Percentiles rank a stretch among this genome's conserved stretches.
Conservation (phyloP, 2,329 filamentous ascomycete genomes). For the Mariannaea sp. region DNA sequence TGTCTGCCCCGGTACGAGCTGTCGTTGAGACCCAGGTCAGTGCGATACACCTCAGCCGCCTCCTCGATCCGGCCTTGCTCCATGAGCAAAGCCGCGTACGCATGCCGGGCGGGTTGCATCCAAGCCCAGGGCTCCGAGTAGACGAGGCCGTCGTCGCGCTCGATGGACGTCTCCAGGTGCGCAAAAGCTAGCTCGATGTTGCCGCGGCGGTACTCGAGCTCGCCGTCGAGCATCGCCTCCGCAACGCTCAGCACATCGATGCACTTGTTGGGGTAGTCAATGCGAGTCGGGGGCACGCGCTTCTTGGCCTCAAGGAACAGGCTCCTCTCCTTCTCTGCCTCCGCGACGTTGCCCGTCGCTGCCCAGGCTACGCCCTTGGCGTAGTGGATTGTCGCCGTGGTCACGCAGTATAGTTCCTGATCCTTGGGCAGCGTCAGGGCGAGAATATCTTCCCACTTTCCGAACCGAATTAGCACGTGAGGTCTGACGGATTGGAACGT, state of each 20-base stretch:
- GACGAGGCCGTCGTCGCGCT: conserved; percentile 62
- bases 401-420: conserved; percentile 64
- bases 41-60: conserved; percentile 59
- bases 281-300: conserved; percentile 60
- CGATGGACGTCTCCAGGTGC: conserved; percentile 59
- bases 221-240: conserved; percentile 69
- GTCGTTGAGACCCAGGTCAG: conserved; percentile 62
- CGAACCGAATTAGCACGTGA: conserved; percentile 73
- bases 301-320: conserved; percentile 56
- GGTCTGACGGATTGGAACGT: conserved; percentile 66
- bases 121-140: conserved; percentile 77
- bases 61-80: conserved; percentile 64
- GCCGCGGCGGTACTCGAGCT: conserved; percentile 69
- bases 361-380: conserved; percentile 70
- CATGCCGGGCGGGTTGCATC: conserved; percentile 75
- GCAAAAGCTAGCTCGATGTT: conserved; percentile 62
- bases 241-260: conserved; percentile 65
- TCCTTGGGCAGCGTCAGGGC: conserved; percentile 60
- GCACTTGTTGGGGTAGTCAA: conserved; percentile 70
- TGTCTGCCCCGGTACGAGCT: conserved; percentile 64
- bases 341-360: conserved; percentile 55
- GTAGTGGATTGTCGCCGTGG: conserved; percentile 70
- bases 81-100: conserved; percentile 68
- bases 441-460: conserved; percentile 69
- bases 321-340: conserved; percentile 55